A percentile compares a stretch with the other conserved stretches of the same genome.
phyloP scores from a whole-genome alignment of 331 rosid species.

The Prunus yedoensis region DNA sequence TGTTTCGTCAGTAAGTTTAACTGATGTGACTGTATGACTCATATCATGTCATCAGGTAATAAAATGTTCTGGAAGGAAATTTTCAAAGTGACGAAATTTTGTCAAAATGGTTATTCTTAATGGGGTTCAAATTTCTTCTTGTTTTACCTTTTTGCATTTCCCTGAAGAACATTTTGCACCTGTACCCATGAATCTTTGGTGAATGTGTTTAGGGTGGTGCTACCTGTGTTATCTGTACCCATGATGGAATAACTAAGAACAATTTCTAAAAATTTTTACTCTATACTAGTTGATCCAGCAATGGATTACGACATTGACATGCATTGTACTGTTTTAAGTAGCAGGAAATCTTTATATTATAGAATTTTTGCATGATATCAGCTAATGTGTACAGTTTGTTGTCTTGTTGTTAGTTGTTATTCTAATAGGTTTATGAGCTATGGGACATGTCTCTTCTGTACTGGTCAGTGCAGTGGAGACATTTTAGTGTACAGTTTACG shows the following conservation, averaged over 20 bases:
- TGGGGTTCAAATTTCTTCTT: not conserved
- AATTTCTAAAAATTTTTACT: not conserved
- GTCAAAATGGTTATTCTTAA: not conserved
- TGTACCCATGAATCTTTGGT: not conserved
- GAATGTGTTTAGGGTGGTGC: not conserved
- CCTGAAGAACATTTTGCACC: not conserved
- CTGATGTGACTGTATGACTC: not conserved
- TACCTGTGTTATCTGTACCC: too few species aligned
- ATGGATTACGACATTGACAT: not conserved
- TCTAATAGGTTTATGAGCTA: not conserved
- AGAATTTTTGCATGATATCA: not conserved
- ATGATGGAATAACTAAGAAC: not conserved
- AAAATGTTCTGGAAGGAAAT: not conserved
- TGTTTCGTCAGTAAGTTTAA: not conserved
- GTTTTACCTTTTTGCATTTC: not conserved
- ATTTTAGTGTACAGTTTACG: not conserved
- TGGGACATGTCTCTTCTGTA: constrained; percentile 1
- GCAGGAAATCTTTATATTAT: not conserved
- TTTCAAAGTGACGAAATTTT: not conserved
- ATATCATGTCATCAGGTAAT: not conserved
- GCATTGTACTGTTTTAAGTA: not conserved
- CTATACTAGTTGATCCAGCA: not conserved
- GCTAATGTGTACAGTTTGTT: not conserved
- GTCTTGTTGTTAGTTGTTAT: not conserved
- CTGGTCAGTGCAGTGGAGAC: not conserved